Evolutionary conservation across 805 yeast genomes (phyloP), one percentile per base, ranked within the genome.

Genomic region (Metahyphopichia silvanorum): DNA sequence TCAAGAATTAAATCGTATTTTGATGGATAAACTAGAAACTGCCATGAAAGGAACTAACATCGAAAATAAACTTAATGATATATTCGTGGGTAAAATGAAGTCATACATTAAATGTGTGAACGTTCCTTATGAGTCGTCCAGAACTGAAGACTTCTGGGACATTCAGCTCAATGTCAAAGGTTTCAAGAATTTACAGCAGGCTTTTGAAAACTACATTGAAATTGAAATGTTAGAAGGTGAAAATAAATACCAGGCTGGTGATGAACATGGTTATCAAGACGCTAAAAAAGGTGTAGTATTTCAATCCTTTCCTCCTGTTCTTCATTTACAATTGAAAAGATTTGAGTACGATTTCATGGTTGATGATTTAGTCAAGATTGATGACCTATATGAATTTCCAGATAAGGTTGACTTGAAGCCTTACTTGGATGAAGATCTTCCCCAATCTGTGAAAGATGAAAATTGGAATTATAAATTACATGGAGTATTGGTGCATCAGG

Each of bases 101-200:
- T 85, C 95, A 44, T 93, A 77, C 53, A 86, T 93, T 49, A 84
- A 87, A 56, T 93, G 99, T 62, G 76, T 91, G 27, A 77, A 91
- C 55, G 97, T 93, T 10, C 87, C 89, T 32, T 93, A 86, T 55
- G 98, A 93, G 62, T 83, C 95, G 24, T 78, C 95, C 3, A 74
- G 97, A 40, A 76, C 73, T 3, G 99, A 93, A 57, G 98, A 93
- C 53, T 93, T 85, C 52, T 93, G 99, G 99, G 98, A 93, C 66
- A 85, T 93, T 40, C 98, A 93, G 59, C 67, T 93, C 39, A 93
- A 93, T 50, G 99, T 93, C 16, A 87, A 86, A 53, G 83, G 88
- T 21, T 71, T 88, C 68, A 70, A 67, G 33, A 78, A 80, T 47
- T 70, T 93, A 29, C 66, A 76, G 34, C 81, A 79, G 33, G 81